Conservation (phyloP, 2,329 filamentous ascomycete species). For the Colletotrichum falcatum region DNA sequence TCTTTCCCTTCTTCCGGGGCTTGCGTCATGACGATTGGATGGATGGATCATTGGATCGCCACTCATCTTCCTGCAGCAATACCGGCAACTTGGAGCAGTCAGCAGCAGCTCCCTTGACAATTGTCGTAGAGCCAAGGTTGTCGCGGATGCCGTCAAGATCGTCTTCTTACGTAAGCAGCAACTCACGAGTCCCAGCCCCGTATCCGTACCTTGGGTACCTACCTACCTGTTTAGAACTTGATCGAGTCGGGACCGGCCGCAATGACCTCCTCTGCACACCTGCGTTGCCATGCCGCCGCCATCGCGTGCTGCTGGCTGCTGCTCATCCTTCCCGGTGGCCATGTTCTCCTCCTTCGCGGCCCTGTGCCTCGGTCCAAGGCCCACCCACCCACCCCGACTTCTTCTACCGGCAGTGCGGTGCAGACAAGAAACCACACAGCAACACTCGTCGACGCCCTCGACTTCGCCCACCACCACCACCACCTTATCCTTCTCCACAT, state of each 20-base stretch:
- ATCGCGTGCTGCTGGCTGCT: not conserved
- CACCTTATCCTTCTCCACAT: too few relatives aligned
- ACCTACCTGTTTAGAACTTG: too few relatives aligned
- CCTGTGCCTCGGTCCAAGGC: not conserved
- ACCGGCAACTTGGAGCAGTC: slow-evolving; percentile 23
- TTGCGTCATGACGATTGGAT: slow-evolving; percentile 10
- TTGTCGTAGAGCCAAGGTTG: too few relatives aligned
- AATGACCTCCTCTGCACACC: slow-evolving; percentile 18
- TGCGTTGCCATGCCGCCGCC: slow-evolving; percentile 3
- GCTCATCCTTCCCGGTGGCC: slow-evolving; percentile 7
- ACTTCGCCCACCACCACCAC: too few relatives aligned
- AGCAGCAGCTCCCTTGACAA: not conserved
- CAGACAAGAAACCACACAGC: slow-evolving; percentile 1
- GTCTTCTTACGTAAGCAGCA: slow-evolving; percentile 14
- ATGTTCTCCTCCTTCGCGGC: slow-evolving; percentile 6
- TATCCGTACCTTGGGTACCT: not conserved
- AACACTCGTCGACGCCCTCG: too few relatives aligned
- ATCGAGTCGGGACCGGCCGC: slow-evolving; percentile 14
- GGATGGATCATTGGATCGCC: slow-evolving; percentile 19
- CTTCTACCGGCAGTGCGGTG: slow-evolving; percentile 15
- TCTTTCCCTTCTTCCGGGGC: slow-evolving; percentile 9
- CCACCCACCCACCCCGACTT: not conserved
- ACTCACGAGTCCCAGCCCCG: slow-evolving; percentile 1
- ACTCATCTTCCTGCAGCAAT: slow-evolving; percentile 7
- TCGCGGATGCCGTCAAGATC: not conserved